phyloP scores from a whole-genome alignment of 2,329 filamentous ascomycete genomes.

The Tolypocladium nubicola region DNA sequence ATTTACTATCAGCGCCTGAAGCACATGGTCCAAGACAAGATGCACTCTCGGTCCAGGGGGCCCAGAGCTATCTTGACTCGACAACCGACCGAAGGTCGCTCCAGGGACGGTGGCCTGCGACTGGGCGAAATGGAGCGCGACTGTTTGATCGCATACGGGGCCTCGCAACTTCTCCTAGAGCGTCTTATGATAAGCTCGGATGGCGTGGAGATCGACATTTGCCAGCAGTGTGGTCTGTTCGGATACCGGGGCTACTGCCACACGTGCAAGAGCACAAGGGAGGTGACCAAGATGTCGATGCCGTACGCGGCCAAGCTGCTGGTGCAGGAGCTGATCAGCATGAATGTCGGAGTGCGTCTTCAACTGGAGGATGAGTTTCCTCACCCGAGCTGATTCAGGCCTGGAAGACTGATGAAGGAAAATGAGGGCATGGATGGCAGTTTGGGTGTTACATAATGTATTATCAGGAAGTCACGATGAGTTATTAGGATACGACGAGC shows the following conservation, averaged over 20 bases:
- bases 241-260: constrained; percentile 93
- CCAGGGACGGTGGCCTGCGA: constrained; percentile 81
- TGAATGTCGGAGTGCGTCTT: constrained; percentile 94
- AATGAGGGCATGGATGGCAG: not conserved
- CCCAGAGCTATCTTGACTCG: constrained; percentile 86
- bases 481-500: not conserved
- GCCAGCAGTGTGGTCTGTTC: constrained; percentile 88
- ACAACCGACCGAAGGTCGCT: constrained; percentile 92
- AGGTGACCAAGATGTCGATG: constrained; percentile 88
- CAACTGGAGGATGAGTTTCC: constrained; percentile 93
- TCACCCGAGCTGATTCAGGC: constrained; percentile 31
- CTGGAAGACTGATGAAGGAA: not conserved
- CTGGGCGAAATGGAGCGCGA: constrained; percentile 98
- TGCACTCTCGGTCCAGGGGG: constrained; percentile 89
- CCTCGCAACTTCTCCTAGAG: constrained; percentile 83
- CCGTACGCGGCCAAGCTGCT: constrained; percentile 95
- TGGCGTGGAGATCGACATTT: constrained; percentile 84
- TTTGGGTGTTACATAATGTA: not conserved
- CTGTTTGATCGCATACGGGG: constrained; percentile 94
- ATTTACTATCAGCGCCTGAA: constrained; percentile 99
- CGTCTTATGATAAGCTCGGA: constrained; percentile 92
- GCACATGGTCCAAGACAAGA: constrained; percentile 99
- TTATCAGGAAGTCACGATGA: not conserved
- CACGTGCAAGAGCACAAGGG: constrained; percentile 75
- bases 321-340: constrained; percentile 91